Evolutionary conservation across 768 basidiomycete genomes (phyloP).

Genomic region (Suillus variegatus): DNA sequence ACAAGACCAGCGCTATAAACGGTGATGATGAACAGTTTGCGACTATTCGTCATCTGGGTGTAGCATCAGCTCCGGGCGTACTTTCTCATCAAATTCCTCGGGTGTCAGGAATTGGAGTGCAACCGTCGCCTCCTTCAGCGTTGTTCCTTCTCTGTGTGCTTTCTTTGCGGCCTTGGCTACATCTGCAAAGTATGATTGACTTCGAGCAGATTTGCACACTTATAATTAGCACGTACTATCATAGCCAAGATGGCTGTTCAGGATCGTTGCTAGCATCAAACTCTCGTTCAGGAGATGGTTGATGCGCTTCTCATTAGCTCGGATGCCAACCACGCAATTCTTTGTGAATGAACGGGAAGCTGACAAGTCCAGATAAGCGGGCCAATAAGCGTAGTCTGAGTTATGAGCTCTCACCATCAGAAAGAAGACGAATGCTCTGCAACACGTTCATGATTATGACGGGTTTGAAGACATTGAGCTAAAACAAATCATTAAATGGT

Average conservation of each 20-base stretch:
- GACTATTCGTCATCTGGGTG: slow-evolving; percentile 56
- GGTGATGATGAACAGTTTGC: background rate
- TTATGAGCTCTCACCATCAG: slow-evolving; percentile 68
- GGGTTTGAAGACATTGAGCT: slow-evolving; percentile 99
- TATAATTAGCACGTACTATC: slow-evolving; percentile 68
- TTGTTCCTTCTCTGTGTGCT: slow-evolving; percentile 98
- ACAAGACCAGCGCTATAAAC: no score
- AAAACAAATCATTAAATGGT: slow-evolving; percentile 9
- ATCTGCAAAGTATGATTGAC: slow-evolving; percentile 48
- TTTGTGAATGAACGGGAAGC: slow-evolving; percentile 92
- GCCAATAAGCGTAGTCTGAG: slow-evolving; percentile 3
- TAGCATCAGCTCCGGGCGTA: slow-evolving; percentile 90
- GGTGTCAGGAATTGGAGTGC: slow-evolving; percentile 80
- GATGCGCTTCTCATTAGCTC: slow-evolving; percentile 96
- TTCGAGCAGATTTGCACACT: background rate
- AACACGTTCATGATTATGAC: slow-evolving; percentile 98
- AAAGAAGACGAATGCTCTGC: slow-evolving; percentile 90
- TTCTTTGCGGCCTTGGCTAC: slow-evolving; percentile 99
- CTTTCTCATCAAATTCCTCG: slow-evolving; percentile 95
- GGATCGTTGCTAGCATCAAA: slow-evolving; percentile 95
- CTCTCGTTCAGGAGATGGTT: slow-evolving; percentile 88
- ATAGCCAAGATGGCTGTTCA: slow-evolving; percentile 95
- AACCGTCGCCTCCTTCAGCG: slow-evolving; percentile 93
- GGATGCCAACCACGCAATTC: slow-evolving; percentile 95
- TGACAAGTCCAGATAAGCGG: slow-evolving; percentile 29